These are phyloP conservation scores for Coemansia pectinata DNA, from an alignment of 192 early-diverging fungal species.

Conservation along the genomic window DNA sequence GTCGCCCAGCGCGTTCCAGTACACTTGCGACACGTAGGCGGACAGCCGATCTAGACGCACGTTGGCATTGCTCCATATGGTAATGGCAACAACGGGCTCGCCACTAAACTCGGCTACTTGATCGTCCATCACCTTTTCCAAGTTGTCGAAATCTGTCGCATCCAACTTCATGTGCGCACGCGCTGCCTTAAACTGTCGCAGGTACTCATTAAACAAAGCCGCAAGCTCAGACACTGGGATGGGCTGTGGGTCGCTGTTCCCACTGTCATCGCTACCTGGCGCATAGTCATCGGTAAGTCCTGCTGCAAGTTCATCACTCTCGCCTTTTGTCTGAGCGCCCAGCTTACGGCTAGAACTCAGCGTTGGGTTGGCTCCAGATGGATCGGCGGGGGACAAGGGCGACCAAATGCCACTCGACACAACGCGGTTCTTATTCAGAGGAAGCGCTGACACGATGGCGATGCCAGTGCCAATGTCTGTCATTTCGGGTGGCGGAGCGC, in stretches of 20 bases:
- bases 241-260: neutral
- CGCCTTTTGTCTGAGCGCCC: neutral
- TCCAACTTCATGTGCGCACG: conserved; percentile 31
- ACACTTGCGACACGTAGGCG: conserved; percentile 46
- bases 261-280: neutral
- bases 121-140: conserved; percentile 28
- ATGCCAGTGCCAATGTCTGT: conserved; percentile 45
- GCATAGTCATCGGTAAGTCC: neutral
- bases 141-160: conserved; percentile 20
- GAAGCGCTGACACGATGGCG: conserved; percentile 33
- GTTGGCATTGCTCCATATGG: conserved; percentile 46
- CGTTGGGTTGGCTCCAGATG: neutral
- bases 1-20: conserved; percentile 54
- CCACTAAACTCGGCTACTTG: conserved; percentile 47
- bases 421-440: conserved; percentile 28
- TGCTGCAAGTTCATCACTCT: neutral
- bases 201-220: conserved; percentile 44
- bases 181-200: conserved; percentile 46
- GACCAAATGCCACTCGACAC: conserved; percentile 42
- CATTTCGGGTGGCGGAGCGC: conserved; percentile 30
- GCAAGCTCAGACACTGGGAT: conserved; percentile 30
- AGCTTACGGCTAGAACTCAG: neutral
- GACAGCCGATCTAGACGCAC: conserved; percentile 42
- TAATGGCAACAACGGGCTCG: conserved; percentile 42
- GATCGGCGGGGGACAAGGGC: neutral